phyloP scores from a whole-genome alignment of 2,329 filamentous ascomycete genomes.

The Colletotrichum incanum region DNA sequence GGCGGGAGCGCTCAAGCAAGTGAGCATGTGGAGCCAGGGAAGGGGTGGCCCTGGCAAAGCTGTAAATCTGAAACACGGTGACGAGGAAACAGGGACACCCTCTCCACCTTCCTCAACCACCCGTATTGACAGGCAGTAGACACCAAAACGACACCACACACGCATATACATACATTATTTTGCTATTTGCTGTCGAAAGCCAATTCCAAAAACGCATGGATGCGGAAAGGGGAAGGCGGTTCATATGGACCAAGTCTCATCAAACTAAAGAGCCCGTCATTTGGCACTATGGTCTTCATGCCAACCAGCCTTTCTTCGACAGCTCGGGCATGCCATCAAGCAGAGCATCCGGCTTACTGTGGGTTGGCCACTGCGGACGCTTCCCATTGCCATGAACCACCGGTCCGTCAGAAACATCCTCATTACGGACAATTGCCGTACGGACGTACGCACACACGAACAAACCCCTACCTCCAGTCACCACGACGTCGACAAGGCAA shows the following conservation, averaged over 20 bases:
- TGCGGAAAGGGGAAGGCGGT: not conserved
- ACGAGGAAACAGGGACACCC: slow-evolving; percentile 27
- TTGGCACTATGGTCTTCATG: too few species aligned
- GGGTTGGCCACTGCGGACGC: not conserved
- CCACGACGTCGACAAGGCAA: not conserved
- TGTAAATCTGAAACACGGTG: slow-evolving; percentile 34
- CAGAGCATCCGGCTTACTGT: not conserved
- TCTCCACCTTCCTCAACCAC: slow-evolving; percentile 1
- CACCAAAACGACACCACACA: not conserved
- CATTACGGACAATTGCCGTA: slow-evolving; percentile 9
- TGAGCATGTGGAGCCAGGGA: not conserved
- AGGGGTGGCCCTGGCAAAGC: slow-evolving; percentile 10
- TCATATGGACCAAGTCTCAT: not conserved
- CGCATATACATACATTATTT: not conserved
- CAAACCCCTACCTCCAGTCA: not conserved
- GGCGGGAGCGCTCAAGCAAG: not conserved
- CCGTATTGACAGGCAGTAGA: not conserved
- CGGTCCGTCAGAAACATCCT: not conserved
- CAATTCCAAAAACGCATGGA: not conserved
- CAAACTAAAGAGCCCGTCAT: not conserved
- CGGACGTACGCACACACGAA: slow-evolving; percentile 22
- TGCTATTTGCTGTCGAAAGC: not conserved
- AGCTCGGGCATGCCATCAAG: not conserved
- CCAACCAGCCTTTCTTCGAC: not conserved
- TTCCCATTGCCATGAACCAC: not conserved